Evolutionary conservation across 257 asterid species (phyloP), one percentile per base, ranked within the genome.

Genomic region (Nicotiana obtusifolia): DNA sequence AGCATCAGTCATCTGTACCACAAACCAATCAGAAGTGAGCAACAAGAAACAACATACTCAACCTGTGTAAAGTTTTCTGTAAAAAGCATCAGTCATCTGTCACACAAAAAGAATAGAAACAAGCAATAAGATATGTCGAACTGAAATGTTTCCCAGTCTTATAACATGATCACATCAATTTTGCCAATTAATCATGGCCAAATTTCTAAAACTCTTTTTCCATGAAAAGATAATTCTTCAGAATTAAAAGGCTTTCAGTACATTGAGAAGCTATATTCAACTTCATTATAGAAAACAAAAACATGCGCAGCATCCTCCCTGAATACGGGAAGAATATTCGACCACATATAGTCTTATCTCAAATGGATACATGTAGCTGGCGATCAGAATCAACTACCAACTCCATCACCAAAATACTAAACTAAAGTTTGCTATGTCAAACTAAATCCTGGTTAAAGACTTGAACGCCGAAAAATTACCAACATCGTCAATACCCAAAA

Each of bases 1-100:
- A 83, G 97, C 98, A 90, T 91, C 93, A 10, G 95, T 92, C 99
- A 93, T 95, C 99, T 90, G 92, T 31, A 16, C 54, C 81, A 77
- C 61, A 82, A 84, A 31, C 47, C 78, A 26, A 49, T 37, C 41
- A 76, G 61, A 83, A 22, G 69, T 80, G 79, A 14, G 77, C 33
- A 13, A 56, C 64, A 81, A n/a, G 47, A 65, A 56, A 28, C 49
- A 17, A 35, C 28, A 52, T 31, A 37, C 35, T 64, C n/a, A 69
- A 17, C 77, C 83, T 47, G n/a, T 33, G 33, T 44, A 17, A 33
- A 54, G 22, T 30, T 56, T 65, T 17, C 49, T 49, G 77, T n/a
- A 62, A 30, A 53, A 64, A 26, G 57, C 56, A 80, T 28, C 17
- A 19, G 59, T 47, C 78, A 73, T 73, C 78, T 28, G 47, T 64